These are phyloP conservation scores for Paramecium sexaurelia DNA, from an alignment of 73 alveolate genomes.

Conservation along the genomic window DNA sequence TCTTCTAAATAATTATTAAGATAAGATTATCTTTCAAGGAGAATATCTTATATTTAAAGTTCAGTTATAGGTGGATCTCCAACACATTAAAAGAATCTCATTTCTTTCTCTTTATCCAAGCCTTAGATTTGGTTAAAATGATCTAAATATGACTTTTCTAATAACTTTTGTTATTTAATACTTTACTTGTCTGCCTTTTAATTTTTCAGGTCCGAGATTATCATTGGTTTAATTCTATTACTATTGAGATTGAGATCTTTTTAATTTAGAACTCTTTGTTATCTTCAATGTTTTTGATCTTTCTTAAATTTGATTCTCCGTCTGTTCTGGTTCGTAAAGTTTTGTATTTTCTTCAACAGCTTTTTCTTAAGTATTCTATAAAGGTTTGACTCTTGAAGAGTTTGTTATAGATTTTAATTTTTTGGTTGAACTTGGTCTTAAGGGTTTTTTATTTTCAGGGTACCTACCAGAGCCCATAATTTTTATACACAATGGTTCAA, in stretches of 20 bases:
- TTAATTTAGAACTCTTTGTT: constrained; percentile 6
- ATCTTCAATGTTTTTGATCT: constrained; percentile 41
- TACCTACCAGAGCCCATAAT: constrained; percentile 69
- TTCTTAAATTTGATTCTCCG: constrained; percentile 10
- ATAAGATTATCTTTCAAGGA: constrained; percentile 50
- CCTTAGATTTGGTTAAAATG: constrained; percentile 49
- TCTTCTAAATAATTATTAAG: background rate
- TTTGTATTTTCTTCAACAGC: background rate
- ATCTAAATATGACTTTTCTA: constrained; percentile 58
- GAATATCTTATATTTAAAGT: background rate
- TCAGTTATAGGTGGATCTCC: constrained; percentile 63
- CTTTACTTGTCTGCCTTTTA: background rate
- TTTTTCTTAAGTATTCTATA: background rate
- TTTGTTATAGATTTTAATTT: constrained; percentile 43
- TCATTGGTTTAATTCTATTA: background rate
- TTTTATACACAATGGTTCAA: constrained; percentile 64
- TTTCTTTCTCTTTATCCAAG: constrained; percentile 68
- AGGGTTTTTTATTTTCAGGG: background rate
- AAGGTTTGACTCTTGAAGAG: background rate
- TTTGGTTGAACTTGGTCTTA: constrained; percentile 21
- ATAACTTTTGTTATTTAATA: background rate
- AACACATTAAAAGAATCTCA: constrained; percentile 65
- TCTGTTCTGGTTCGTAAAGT: background rate
- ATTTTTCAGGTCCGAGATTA: background rate
- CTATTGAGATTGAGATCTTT: constrained; percentile 23